These are phyloP conservation scores for Closterium sp. DNA, from an alignment of 139 green algal species.

Conservation along the genomic window DNA sequence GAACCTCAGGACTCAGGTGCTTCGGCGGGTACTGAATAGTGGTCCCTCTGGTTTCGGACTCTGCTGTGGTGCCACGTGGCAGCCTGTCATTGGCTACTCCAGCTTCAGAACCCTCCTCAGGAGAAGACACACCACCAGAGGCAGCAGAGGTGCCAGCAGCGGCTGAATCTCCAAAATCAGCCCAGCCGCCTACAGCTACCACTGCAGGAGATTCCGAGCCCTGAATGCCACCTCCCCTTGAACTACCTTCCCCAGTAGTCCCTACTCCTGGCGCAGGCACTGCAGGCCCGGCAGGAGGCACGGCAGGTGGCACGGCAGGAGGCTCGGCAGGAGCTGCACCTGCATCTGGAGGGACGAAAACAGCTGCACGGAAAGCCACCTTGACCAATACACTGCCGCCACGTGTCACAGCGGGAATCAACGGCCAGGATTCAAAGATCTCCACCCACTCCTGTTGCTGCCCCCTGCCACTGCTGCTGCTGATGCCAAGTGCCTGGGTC, in stretches of 20 bases:
- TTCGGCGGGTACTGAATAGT: background rate
- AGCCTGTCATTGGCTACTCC: background rate
- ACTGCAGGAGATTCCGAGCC: background rate
- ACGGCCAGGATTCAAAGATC: slow-evolving; percentile 12
- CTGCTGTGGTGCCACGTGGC: background rate
- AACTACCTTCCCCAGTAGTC: background rate
- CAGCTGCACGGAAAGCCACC: slow-evolving; percentile 4
- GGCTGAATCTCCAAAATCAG: background rate
- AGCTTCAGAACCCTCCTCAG: background rate
- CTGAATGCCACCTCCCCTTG: background rate
- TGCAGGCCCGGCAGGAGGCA: background rate
- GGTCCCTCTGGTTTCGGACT: background rate
- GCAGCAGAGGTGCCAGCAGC: background rate
- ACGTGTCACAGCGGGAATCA: slow-evolving; percentile 21
- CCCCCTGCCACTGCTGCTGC: background rate
- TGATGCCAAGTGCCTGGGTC: background rate
- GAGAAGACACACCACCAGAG: background rate
- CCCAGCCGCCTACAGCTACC: background rate
- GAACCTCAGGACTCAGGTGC: background rate
- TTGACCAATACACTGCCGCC: slow-evolving; percentile 10
- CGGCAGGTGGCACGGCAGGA: too few species aligned
- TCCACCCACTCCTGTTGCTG: background rate
- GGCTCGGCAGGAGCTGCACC: background rate
- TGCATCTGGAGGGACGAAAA: slow-evolving; percentile 39
- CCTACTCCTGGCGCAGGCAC: too few species aligned